Base-by-base conservation (phyloP, 1,139 yeast species). In the Kluyveromyces sp. region DNA sequence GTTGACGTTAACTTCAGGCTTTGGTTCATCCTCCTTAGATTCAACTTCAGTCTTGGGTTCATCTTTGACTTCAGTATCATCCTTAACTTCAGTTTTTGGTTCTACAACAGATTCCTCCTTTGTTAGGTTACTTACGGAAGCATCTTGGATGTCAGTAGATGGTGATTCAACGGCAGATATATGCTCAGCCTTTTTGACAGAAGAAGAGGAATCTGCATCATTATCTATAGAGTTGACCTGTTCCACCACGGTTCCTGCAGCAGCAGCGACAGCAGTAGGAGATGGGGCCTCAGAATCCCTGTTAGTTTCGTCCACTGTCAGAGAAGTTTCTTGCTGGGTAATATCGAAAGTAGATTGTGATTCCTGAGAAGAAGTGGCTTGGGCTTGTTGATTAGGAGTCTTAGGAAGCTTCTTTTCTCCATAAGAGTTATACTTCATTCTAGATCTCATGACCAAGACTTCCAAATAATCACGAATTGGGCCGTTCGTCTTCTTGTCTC, bases 401-500 rank as follows among this genome's bases (percentile, higher is more conserved):
- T 41, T 35, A 45, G 49, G 37, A 39, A 47, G 39, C 41, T 45
- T 44, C 54, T 53, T 46, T 53, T 49, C 58, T 59, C 10, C n/a
- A 15, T 34, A 26, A 7, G 43, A n/a, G n/a, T 28, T 34, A 53
- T 58, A 61, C 42, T 58, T 56, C 10, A 49, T 50, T 48, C 63
- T 52, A 3, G 61, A 67, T 51, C 81, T 70, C 39, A 68, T 63
- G 49, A 73, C 76, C 48, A 87, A 72, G 3, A 83, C 85, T 45
- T 79, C 82, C 51, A 87, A 69, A 64, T 88, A 87, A 4, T 64
- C 67, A 40, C 79, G 74, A 36, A 78, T 72, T 50, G 75, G 83
- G 43, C 70, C 67, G 29, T 69, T 67, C 4, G 71, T 58, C 21
- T 71, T 71, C 49, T 73, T 72, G 51, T 83, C 86, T 50, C 75